Base-by-base conservation (phyloP, 2,329 filamentous ascomycete species). In the Fusarium clavum region DNA sequence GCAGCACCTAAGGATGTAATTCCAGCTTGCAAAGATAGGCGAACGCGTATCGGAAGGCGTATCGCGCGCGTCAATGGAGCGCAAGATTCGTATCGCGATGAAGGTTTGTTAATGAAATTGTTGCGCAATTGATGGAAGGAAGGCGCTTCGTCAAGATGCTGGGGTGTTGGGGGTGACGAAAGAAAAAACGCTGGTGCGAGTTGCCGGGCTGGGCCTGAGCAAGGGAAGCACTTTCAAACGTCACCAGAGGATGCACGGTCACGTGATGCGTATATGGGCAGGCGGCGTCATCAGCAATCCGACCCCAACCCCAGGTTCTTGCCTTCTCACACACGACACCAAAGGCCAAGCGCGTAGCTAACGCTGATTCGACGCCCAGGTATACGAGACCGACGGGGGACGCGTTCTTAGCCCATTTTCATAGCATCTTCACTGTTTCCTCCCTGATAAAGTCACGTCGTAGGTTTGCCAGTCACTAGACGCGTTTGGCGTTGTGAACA, bases 141-240 rank as follows among this genome's bases (percentile, higher is more conserved):
- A 73, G 75, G 76, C 75, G 75, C 69, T 72, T 73, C 74, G 70
- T 58, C 76, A 75, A 75, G 73, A 71, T 78, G 76, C 69, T 76
- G 70, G 66, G 74, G 67, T 72, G 75, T 77, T 77, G 76, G 76
- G 58, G 72, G 75, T 77, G 75, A 79, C 71, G 76, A 75, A 71
- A 75, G 76, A 75, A 77, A 78, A 79, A 80, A 78, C 73, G 74
- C 73, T 71, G 73, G 73, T 74, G 70, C 61, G 69, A 75, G 71
- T 77, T 75, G 74, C 76, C 75, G 71, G 76, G 74, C 70, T 73
- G 34, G 54, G 49, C 30, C 44, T 54, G 63, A 29, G 48, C 61
- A 64, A 63, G 58, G 60, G 73, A 76, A 76, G 71, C 70, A 73
- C 72, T 76, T 58, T 77, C 73, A 77, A 61, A 80, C 78, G 78